Evolutionary conservation across 306 rosid genomes (phyloP), one percentile per base, ranked within the genome.

Genomic region (Vigna trinervia): DNA sequence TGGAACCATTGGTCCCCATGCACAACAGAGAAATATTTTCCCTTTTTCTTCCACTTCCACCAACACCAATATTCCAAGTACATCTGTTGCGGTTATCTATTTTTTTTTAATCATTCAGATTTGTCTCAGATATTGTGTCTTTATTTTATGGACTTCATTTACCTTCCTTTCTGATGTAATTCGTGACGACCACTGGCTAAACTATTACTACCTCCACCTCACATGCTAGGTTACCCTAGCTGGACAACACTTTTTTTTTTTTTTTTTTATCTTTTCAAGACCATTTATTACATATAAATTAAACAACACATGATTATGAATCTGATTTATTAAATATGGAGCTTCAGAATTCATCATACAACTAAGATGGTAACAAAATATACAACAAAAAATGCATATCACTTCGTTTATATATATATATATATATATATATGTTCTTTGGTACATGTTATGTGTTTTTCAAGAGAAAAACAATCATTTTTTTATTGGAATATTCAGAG

Each of bases 11-110:
- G 86, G 86, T 78, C 83, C 83, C 61, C 22, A 13, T 50, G 3
- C 56, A 51, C 83, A 83, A 73, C 83, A 83, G 65, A 78, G 77
- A 83, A 83, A 83, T 59, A 67, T 73, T 78, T 36, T 59, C 69
- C 41, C 41, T 23, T 65, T 57, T 10, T 32, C 22, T 79, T 13
- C 34, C 77, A 68, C 56, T 80, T 20, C 0, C 50, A 19, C 38
- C 48, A 22, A 39, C 23, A 23, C 61, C 68, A 47, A 41, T 26
- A 41, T 14, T 43, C 39, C 1, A 72, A 41, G 26, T 17, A 64
- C 36, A 53, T 61, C 5, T 52, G 19, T 52, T 14, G 30, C 65
- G 20, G 8, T 22, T 52, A 2, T 71, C 56, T 71, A 39, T 71
- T 26, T 43, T 34, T 30, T 46, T 22, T 30, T 56, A 56, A 45